Evolutionary conservation across 768 basidiomycete species (phyloP).

Genomic region (Cystofilobasidium capitatum): DNA sequence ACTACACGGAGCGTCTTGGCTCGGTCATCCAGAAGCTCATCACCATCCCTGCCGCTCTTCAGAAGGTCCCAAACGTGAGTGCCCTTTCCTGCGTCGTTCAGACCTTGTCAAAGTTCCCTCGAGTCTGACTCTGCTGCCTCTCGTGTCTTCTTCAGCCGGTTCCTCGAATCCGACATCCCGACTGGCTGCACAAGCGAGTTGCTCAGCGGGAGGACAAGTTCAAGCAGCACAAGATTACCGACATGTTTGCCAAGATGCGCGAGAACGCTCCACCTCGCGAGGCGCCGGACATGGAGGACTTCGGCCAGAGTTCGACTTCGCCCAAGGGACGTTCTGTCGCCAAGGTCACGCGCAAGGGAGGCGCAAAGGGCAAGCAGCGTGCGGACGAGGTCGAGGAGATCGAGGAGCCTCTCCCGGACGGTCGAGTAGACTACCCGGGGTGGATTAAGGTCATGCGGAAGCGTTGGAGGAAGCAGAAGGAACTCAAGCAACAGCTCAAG

Average conservation of each 20-base stretch:
- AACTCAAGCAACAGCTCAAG: constrained; percentile 37
- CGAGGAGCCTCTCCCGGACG: constrained; percentile 40
- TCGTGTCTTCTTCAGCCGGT: constrained; percentile 49
- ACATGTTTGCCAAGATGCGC: constrained; percentile 61
- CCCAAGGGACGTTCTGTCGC: constrained; percentile 4
- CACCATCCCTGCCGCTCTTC: constrained; percentile 97
- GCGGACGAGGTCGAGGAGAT: constrained; percentile 37
- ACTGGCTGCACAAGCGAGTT: constrained; percentile 89
- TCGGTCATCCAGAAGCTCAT: constrained; percentile 98
- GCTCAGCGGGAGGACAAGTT: constrained; percentile 87
- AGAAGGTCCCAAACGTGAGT: constrained; percentile 70
- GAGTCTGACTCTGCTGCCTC: neutral
- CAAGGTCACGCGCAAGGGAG: constrained; percentile 16
- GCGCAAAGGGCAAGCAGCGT: constrained; percentile 39
- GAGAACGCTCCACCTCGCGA: constrained; percentile 34
- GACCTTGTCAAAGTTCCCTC: neutral
- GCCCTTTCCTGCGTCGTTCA: neutral
- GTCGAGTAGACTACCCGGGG: constrained; percentile 54
- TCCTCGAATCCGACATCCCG: constrained; percentile 87
- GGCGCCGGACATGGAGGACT: constrained; percentile 56
- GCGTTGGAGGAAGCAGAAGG: constrained; percentile 60
- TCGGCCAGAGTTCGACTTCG: constrained; percentile 31
- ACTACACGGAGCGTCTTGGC: constrained; percentile 94
- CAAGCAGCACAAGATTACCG: constrained; percentile 93
- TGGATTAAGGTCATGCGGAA: constrained; percentile 71